Evolutionary conservation across 768 basidiomycete species (phyloP).

Genomic region (Phanerochaete sordida): DNA sequence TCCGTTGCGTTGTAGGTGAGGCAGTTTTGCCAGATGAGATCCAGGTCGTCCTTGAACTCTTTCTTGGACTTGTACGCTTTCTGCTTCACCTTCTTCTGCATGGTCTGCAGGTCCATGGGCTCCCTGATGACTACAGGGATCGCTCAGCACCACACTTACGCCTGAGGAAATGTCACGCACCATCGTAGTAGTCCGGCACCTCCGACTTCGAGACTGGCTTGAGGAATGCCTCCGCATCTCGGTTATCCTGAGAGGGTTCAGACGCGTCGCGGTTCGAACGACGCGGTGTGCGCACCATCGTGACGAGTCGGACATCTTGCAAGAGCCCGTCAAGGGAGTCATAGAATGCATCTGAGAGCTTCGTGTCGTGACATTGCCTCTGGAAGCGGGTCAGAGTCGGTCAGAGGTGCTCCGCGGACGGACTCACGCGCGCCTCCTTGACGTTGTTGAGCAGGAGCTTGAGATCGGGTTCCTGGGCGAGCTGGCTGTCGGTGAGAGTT

Average conservation of each 20-base stretch:
- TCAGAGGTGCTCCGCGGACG: conserved; percentile 11
- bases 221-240: conserved; percentile 89
- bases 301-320: conserved; percentile 76
- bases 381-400: conserved; percentile 29
- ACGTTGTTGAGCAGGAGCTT: conserved; percentile 79
- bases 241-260: conserved; percentile 58
- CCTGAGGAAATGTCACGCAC: conserved; percentile 41
- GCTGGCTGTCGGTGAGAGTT: conserved; percentile 77
- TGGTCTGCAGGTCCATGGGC: conserved; percentile 94
- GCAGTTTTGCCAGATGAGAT: conserved; percentile 97
- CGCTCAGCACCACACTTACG: background rate
- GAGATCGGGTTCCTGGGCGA: conserved; percentile 67
- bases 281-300: conserved; percentile 44
- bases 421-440: conserved; percentile 83
- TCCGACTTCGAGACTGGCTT: conserved; percentile 90
- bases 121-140: conserved; percentile 71
- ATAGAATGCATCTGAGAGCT: conserved; percentile 85
- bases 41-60: conserved; percentile 91
- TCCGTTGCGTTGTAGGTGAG: conserved; percentile 87
- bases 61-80: conserved; percentile 91
- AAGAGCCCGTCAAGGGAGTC: conserved; percentile 90
- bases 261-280: conserved; percentile 19
- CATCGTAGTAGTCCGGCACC: conserved; percentile 90
- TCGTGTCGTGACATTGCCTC: conserved; percentile 53
- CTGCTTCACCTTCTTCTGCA: conserved; percentile 90